Percentiles rank a stretch among this genome's conserved stretches.
phyloP scores from a whole-genome alignment of 257 asterid species.

The Scutellaria baicalensis region DNA sequence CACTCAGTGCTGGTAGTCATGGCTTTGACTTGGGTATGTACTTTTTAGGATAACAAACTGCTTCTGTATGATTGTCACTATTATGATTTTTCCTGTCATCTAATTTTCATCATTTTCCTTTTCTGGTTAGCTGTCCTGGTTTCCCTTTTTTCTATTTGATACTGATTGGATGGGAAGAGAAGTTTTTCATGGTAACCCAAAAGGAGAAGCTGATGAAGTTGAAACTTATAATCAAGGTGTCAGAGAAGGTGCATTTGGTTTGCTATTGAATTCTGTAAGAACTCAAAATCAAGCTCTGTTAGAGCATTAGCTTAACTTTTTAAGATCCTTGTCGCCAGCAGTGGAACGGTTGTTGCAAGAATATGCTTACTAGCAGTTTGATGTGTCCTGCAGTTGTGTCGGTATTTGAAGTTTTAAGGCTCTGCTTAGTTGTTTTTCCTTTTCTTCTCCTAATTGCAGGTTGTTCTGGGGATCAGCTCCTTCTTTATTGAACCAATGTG shows the following conservation, averaged over 20 bases:
- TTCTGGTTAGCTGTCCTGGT: slow-evolving; percentile 81
- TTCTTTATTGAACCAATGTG: slow-evolving; percentile 87
- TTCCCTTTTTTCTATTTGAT: slow-evolving; percentile 96
- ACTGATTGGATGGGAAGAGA: slow-evolving; percentile 99
- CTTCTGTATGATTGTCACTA: not conserved
- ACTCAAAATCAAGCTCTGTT: slow-evolving; percentile 48
- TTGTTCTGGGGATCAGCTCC: slow-evolving; percentile 88
- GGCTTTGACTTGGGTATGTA: slow-evolving; percentile 97
- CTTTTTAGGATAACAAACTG: not conserved
- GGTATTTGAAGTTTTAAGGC: not conserved
- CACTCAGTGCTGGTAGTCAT: slow-evolving; percentile 90
- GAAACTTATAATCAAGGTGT: slow-evolving; percentile 91
- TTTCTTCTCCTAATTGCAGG: slow-evolving; percentile 34
- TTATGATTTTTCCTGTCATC: not conserved
- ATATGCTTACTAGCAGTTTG: not conserved
- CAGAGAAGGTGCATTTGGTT: slow-evolving; percentile 99
- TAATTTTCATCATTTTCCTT: slow-evolving; percentile 6
- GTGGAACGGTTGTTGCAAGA: not conserved
- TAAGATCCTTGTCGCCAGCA: slow-evolving; percentile 9
- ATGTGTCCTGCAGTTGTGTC: not conserved
- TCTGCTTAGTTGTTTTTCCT: not conserved
- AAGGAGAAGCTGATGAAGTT: slow-evolving; percentile 62
- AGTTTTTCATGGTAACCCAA: slow-evolving; percentile 95
- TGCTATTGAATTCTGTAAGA: slow-evolving; percentile 99
- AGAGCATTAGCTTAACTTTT: slow-evolving; percentile 16